Conservation (phyloP, 73 alveolate species). For the Paramecium pentaurelia region DNA sequence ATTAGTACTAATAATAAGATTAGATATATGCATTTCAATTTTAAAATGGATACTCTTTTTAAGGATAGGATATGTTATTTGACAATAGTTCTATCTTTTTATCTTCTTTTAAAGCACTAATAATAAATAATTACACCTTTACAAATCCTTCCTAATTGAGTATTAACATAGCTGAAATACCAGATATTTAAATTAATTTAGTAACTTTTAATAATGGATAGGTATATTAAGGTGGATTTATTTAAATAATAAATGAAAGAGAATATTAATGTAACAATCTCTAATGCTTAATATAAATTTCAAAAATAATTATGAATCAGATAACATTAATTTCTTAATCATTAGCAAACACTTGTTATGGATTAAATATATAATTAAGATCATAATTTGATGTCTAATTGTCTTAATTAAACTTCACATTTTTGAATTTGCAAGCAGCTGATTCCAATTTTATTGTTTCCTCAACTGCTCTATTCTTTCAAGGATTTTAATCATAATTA, state of each 20-base stretch:
- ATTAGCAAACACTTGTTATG: background rate
- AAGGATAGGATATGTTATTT: background rate
- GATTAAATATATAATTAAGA: background rate
- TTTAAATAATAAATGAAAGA: background rate
- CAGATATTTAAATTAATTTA: background rate
- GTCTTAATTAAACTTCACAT: background rate
- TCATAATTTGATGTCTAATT: background rate
- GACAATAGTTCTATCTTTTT: background rate
- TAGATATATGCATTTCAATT: background rate
- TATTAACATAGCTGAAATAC: background rate
- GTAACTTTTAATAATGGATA: background rate
- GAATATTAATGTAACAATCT: background rate
- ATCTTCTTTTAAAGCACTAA: background rate
- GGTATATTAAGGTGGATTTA: background rate
- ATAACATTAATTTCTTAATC: background rate
- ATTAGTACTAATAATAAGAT: background rate
- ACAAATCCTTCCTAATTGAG: background rate
- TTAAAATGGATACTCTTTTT: background rate
- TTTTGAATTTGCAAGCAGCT: background rate
- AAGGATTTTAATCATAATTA: background rate
- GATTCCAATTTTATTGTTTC: conserved; percentile 1
- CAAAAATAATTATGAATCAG: background rate
- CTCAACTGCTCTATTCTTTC: background rate
- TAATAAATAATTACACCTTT: background rate
- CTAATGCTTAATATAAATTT: background rate